Evolutionary conservation across 108 stramenopile species (phyloP).

Genomic region (Thalassiosira profunda): DNA sequence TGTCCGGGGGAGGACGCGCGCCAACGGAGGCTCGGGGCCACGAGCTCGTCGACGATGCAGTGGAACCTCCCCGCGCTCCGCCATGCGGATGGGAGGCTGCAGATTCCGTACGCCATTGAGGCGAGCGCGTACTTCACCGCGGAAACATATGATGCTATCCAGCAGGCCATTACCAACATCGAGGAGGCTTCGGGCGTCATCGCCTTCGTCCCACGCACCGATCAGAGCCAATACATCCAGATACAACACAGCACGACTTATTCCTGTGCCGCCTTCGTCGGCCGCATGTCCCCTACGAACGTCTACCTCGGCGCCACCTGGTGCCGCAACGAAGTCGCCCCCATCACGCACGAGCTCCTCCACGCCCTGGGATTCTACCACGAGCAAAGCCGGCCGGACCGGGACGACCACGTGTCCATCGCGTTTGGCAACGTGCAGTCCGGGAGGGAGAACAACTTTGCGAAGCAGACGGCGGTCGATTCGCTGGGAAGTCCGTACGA

Average conservation of each 20-base stretch:
- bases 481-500: conserved; percentile 48
- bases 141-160: conserved; percentile 31
- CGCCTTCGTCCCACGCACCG: conserved; percentile 16
- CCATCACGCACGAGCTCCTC: conserved; percentile 47
- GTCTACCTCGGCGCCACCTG: conserved; percentile 41
- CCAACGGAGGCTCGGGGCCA: background rate
- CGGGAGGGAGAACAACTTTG: conserved; percentile 26
- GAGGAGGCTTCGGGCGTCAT: conserved; percentile 31
- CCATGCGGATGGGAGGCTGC: background rate
- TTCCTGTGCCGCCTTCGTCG: conserved; percentile 34
- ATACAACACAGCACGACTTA: no score
- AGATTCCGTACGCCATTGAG: conserved; percentile 9
- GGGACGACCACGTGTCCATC: conserved; percentile 48
- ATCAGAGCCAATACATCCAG: conserved; percentile 25
- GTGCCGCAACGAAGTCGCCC: conserved; percentile 14
- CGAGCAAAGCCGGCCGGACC: conserved; percentile 54
- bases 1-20: background rate
- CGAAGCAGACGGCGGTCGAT: conserved; percentile 19
- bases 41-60: background rate
- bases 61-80: conserved; percentile 9
- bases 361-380: conserved; percentile 67
- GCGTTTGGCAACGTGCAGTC: conserved; percentile 26
- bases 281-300: conserved; percentile 16
- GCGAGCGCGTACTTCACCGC: conserved; percentile 2
- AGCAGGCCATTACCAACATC: conserved; percentile 19